A percentile compares a stretch with the other conserved stretches of the same genome.
Conservation (phyloP, 2,329 filamentous ascomycete genomes). For the Apiospora phragmitis region DNA sequence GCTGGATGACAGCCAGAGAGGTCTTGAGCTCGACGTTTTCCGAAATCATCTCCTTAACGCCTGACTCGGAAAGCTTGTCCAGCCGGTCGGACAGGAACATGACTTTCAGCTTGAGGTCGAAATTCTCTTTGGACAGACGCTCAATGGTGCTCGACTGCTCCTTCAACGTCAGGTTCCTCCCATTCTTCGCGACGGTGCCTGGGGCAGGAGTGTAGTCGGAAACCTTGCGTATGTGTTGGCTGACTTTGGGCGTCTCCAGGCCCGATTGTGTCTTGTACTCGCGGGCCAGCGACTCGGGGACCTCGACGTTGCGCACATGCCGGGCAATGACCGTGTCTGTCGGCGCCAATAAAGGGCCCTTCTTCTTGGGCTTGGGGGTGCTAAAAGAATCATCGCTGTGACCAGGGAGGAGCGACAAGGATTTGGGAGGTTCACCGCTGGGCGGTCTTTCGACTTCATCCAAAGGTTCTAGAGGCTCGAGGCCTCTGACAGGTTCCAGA, state of each 20-base stretch:
- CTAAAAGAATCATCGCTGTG: slow-evolving; percentile 49
- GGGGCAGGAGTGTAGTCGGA: slow-evolving; percentile 53
- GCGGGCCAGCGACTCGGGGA: slow-evolving; percentile 83
- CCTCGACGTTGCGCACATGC: slow-evolving; percentile 85
- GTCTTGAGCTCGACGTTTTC: slow-evolving; percentile 97
- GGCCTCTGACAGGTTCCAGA: slow-evolving; percentile 41
- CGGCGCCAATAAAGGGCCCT: slow-evolving; percentile 59
- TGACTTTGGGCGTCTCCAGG: slow-evolving; percentile 53
- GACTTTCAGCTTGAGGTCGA: slow-evolving; percentile 94
- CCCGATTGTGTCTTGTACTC: slow-evolving; percentile 80
- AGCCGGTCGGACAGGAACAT: slow-evolving; percentile 94
- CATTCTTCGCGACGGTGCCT: slow-evolving; percentile 54
- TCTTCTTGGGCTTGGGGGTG: slow-evolving; percentile 69
- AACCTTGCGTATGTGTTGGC: slow-evolving; percentile 39
- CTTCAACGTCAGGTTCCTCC: slow-evolving; percentile 82
- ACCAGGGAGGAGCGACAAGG: slow-evolving; percentile 28
- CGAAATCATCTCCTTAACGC: slow-evolving; percentile 95
- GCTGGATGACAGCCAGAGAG: slow-evolving; percentile 81
- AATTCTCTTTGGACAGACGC: slow-evolving; percentile 94
- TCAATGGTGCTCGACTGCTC: slow-evolving; percentile 98
- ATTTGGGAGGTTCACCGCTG: slow-evolving; percentile 31
- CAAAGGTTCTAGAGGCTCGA: slow-evolving; percentile 49
- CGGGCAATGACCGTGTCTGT: slow-evolving; percentile 88
- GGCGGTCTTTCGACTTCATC: slow-evolving; percentile 45
- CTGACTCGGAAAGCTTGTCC: slow-evolving; percentile 91